Conservation (phyloP, 2,329 filamentous ascomycete genomes). For the Exophiala aquamarina region DNA sequence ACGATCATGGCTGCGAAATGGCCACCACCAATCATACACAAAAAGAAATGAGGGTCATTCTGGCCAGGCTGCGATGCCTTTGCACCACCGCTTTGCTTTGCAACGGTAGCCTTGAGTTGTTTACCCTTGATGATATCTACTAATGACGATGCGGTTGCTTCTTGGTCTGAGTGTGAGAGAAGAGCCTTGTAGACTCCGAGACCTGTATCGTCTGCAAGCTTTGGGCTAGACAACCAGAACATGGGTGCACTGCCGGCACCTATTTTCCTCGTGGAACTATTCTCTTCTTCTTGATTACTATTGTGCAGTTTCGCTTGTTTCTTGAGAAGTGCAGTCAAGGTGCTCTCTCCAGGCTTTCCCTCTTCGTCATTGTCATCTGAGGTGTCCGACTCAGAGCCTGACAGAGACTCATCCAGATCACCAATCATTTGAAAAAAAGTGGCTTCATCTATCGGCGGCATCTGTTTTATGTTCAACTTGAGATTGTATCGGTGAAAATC, state of each 20-base stretch:
- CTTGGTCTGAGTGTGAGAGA: slow-evolving; percentile 71
- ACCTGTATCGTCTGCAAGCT: slow-evolving; percentile 73
- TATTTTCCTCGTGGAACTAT: slow-evolving; percentile 47
- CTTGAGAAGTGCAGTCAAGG: slow-evolving; percentile 74
- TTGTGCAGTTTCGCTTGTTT: slow-evolving; percentile 75
- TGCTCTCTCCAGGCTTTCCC: slow-evolving; percentile 61
- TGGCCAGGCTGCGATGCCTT: slow-evolving; percentile 48
- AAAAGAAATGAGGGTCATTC: slow-evolving; percentile 81
- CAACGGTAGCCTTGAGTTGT: slow-evolving; percentile 66
- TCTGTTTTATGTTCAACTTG: slow-evolving; percentile 81
- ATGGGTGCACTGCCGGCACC: slow-evolving; percentile 70
- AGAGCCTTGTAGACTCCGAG: slow-evolving; percentile 84
- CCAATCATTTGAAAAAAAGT: slow-evolving; percentile 87
- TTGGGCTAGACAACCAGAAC: slow-evolving; percentile 79
- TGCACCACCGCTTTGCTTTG: slow-evolving; percentile 35
- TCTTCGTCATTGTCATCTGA: slow-evolving; percentile 60
- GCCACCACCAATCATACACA: slow-evolving; percentile 98
- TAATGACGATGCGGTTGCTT: slow-evolving; percentile 59
- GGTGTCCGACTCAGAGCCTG: slow-evolving; percentile 68
- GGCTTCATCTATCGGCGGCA: slow-evolving; percentile 68
- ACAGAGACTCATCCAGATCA: slow-evolving; percentile 90
- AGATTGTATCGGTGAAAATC: slow-evolving; percentile 94
- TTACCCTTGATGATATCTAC: slow-evolving; percentile 71
- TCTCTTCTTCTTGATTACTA: slow-evolving; percentile 47
- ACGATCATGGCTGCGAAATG: slow-evolving; percentile 98